phyloP scores from a whole-genome alignment of 148 eudicot genomes.

The Gaultheria prostrata region DNA sequence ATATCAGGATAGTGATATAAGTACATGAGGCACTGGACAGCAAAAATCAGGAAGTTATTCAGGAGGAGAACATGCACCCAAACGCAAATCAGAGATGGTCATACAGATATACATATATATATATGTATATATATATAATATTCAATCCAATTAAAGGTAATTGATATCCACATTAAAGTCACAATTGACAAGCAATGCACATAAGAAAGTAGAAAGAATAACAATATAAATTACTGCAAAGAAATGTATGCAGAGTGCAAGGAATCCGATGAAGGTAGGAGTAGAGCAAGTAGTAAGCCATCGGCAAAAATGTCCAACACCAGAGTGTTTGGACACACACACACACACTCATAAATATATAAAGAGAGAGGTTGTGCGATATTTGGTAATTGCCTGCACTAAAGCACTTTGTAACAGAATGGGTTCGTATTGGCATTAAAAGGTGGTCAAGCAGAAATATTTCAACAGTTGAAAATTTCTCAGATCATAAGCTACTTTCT shows the following conservation, averaged over 20 bases:
- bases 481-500: neutral
- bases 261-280: neutral
- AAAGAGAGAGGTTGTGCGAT: neutral
- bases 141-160: neutral
- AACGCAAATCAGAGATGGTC: neutral
- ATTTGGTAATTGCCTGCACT: neutral
- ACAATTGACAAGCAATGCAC: neutral
- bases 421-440: neutral
- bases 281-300: neutral
- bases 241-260: neutral
- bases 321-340: neutral
- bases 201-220: neutral
- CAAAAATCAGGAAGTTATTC: conserved; percentile 12
- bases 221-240: neutral
- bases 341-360: no score
- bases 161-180: neutral
- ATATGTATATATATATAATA: neutral
- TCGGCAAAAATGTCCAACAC: neutral
- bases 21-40: conserved; percentile 91
- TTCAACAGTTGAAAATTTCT: neutral
- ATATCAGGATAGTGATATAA: conserved; percentile 97
- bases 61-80: conserved; percentile 9
- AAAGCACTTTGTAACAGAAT: neutral
- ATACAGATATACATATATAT: neutral
- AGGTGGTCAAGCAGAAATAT: neutral